Base-by-base conservation (phyloP, 164 flowering plant genomes). In the Magnolia kwangsiensis region DNA sequence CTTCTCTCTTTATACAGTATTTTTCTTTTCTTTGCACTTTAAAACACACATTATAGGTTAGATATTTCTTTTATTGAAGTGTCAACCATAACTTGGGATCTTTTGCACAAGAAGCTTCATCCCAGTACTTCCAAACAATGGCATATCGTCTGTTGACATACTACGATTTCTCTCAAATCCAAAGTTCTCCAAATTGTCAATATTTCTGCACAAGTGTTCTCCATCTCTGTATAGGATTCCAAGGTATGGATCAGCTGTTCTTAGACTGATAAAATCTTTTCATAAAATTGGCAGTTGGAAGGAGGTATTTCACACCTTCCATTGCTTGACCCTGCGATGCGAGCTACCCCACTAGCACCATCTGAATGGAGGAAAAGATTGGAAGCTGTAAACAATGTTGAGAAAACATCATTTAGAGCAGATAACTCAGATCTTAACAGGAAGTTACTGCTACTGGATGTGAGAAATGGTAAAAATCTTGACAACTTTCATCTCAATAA, bases 221-320 rank as follows among this genome's bases (percentile, higher is more conserved):
- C 19, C 1, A 31, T 51, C 18, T 50, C 14, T 59, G 31, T 4
- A 10, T 9, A 45, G 65, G 37, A 6, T 51, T 64, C 4, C 7
- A 64, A 45, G 49, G 19, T 67, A 18, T 27, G 8, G 19, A 27
- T 13, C 7, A 11, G 9, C 16, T 37, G 58, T 64, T 20, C 23
- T 51, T 51, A 58, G 61, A 73, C 63, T 31, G 72, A 31, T 58
- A 72, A 29, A 37, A 70, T 51, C 61, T 71, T 58, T 64, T 2
- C 24, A 64, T 4, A 19, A 21, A 19, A 13, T 71, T 49, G 49
- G 7, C 85, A 93, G 97, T 76, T 89, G 77, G 98, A 96, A 85
- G 95, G 91, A 81, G 97, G 93, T 11, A 84, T 85, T 77, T 87
- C 94, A 71, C 88, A 92, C 83, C 92, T 96, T 81, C 98, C 97